Evolutionary conservation across 2,329 filamentous ascomycete species (phyloP), one percentile per base, ranked within the genome.

Genomic region (Pezicula rhizophila): DNA sequence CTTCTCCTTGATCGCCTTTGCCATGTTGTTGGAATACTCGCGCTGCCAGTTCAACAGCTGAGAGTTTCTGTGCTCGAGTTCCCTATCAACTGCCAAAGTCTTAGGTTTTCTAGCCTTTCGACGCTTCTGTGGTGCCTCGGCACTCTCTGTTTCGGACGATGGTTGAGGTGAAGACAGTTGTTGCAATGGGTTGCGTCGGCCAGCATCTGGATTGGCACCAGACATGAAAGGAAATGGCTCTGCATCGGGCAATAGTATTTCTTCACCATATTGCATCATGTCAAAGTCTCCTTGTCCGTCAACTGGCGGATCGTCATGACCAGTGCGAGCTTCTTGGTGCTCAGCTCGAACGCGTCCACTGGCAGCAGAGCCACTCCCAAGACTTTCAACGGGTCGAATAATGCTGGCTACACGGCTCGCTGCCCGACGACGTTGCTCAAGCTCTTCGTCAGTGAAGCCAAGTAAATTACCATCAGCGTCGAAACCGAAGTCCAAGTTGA

Each of bases 21-120:
- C 68, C 79, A 88, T 90, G 54, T 82, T 84, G 10, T 68, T 57
- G 1, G 77, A 54, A 53, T 87, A 87, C 25, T 79, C 68, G 2
- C 69, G 66, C 52, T 78, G 78, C 78, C 80, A 84, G n/a, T 66
- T 63, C 1, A 70, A 66, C 2, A 87, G 64, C 17, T 80, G 77
- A 5, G 69, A 66, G 56, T 80, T 84, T 50, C 71, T 72, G 20
- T 85, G 64, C 51, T 78, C 74, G 11, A 73, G 74, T 2, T 59
- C 65, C 8, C 62, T 55, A 54, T 86, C 83, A 2, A 70, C 55
- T 0, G 62, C 61, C 10, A 84, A 57, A 3, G 62, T 46, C 51
- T 72, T 75, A 33, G 61, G 60, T 11, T 26, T 31, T 40, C 43
- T 51, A 38, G 12, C 40, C 18, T 54, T 57, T 54, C 66, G 60